Conservation (phyloP, 768 basidiomycete species). For the Termitomyces sp. region DNA sequence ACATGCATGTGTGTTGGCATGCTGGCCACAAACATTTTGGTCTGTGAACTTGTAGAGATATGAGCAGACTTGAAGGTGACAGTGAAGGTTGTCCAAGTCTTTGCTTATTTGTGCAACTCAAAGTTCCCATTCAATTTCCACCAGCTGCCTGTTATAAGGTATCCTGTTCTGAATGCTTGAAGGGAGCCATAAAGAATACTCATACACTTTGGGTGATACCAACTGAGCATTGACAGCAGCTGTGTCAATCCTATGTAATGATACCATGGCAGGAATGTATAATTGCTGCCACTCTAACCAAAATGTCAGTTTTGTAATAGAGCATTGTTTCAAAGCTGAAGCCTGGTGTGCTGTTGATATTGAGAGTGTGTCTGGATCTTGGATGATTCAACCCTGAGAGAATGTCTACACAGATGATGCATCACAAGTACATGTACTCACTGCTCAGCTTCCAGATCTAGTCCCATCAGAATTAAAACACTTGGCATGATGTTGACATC, state of each 20-base stretch:
- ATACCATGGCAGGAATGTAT: slow-evolving; percentile 10
- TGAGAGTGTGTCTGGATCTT: slow-evolving; percentile 3
- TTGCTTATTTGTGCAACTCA: slow-evolving; percentile 6
- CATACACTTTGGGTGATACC: not conserved
- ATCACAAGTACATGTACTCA: slow-evolving; percentile 1
- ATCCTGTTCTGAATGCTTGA: not conserved
- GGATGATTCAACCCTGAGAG: not conserved
- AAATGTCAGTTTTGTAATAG: not conserved
- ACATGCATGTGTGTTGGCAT: slow-evolving; percentile 1
- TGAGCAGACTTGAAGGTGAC: slow-evolving; percentile 4
- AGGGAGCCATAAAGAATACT: slow-evolving; percentile 2
- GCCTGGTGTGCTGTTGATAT: slow-evolving; percentile 2
- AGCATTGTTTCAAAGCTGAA: slow-evolving; percentile 9
- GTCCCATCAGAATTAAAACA: slow-evolving; percentile 8
- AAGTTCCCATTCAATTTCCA: slow-evolving; percentile 7
- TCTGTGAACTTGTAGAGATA: slow-evolving; percentile 8
- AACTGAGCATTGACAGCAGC: not conserved
- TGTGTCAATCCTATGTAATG: not conserved
- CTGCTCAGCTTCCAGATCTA: slow-evolving; percentile 19
- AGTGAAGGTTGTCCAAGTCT: not conserved
- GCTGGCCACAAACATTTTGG: slow-evolving; percentile 5
- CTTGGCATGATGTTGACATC: slow-evolving; percentile 10
- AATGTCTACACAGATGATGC: slow-evolving; percentile 2
- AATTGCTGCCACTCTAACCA: slow-evolving; percentile 3
- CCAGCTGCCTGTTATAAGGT: not conserved